Evolutionary conservation across 225 moss, liverwort and hornwort genomes (phyloP), one percentile per base, ranked within the genome.

Genomic region (Bryum argenteum): DNA sequence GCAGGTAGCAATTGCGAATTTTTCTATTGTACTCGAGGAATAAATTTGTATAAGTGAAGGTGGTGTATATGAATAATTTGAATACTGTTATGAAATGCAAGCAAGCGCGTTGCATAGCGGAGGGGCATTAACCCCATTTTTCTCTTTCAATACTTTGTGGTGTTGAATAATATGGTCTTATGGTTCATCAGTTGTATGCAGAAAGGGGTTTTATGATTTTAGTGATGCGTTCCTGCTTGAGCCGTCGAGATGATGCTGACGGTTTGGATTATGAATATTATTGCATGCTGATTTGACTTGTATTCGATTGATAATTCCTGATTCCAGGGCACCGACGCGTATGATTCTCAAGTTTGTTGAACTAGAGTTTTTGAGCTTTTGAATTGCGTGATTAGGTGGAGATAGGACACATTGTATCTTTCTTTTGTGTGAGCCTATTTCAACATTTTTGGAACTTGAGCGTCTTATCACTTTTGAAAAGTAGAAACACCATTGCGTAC

Each of bases 11-110:
- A 75, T 63, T 57, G 57, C 52, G 63, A 74, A 45, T 28, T 66
- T 4, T 39, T 66, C 52, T 50, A 61, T 44, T 22, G 55, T 18
- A 74, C 33, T 47, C 61, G 42, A 63, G 59, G 47, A 75, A 81
- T 78, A 75, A 71, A 53, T n/a, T 63, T 75, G 58, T 67, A 43
- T 23, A 63, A 62, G 24, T 52, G 39, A 51, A 75, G 38, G 53
- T 79, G 38, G 53, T 79, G 72, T 68, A 82, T n/a, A 71, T 78
- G 74, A 61, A 64, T 39, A 33, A 68, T 54, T 43, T 22, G 59
- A 58, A 58, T 57, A 71, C 63, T 55, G 33, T 24, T 21, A 63
- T 23, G 78, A 50, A 43, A 66, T 40, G 67, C 71, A 37, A 69
- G 69, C 64, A 69, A 55, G 78, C 56, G 42, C 24, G n/a, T 71